Evolutionary conservation across 345 rosid genomes (phyloP).

Genomic region (Arabidopsis suecica): DNA sequence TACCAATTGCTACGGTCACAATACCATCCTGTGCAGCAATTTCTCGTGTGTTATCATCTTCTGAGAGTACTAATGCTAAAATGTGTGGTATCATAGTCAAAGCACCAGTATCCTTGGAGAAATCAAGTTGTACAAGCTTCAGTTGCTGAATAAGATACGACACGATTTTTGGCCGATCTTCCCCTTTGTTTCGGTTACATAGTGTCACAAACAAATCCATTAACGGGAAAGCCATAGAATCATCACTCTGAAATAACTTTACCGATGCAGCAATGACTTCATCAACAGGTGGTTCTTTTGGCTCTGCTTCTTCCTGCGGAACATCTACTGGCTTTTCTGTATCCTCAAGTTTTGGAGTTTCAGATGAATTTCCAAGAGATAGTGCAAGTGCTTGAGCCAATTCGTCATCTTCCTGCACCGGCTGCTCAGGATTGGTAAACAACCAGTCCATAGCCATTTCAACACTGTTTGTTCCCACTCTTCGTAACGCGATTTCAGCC

Average conservation of each 20-base stretch:
- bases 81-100: constrained; percentile 86
- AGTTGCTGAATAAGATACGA: constrained; percentile 85
- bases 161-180: constrained; percentile 77
- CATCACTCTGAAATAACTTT: constrained; percentile 78
- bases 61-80: constrained; percentile 78
- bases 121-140: constrained; percentile 74
- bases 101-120: constrained; percentile 67
- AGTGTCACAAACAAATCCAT: constrained; percentile 88
- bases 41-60: constrained; percentile 78
- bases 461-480: constrained; percentile 94
- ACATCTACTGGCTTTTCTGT: constrained; percentile 69
- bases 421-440: constrained; percentile 83
- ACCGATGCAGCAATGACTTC: constrained; percentile 82
- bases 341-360: constrained; percentile 72
- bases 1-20: constrained; percentile 63
- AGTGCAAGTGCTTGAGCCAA: constrained; percentile 94
- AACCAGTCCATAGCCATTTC: constrained; percentile 99
- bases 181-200: constrained; percentile 89
- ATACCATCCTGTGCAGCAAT: constrained; percentile 82
- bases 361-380: constrained; percentile 94
- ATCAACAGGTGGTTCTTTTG: constrained; percentile 80
- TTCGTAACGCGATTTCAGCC: constrained; percentile 91
- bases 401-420: constrained; percentile 98
- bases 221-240: constrained; percentile 76
- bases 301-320: constrained; percentile 55